Base-by-base conservation (phyloP, 2,329 filamentous ascomycete genomes). In the Xylaria multiplex region DNA sequence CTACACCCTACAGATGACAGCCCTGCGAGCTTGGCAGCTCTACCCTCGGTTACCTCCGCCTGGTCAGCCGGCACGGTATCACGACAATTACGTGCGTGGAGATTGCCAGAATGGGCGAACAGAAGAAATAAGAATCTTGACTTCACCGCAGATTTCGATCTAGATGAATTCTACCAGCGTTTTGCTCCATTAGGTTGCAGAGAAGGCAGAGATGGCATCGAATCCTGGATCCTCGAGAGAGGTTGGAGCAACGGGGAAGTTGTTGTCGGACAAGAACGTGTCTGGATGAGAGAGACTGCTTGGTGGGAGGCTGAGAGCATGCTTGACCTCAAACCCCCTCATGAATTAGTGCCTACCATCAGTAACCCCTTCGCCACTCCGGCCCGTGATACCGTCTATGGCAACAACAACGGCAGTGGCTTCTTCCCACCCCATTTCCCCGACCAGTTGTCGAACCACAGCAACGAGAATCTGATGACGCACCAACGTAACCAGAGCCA, bases 191-290 rank as follows among this genome's bases (percentile, higher is more conserved):
- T 99, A 0, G 96, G 96, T 14, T 99, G 96, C 78, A 88, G 90
- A 72, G 93, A 97, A 70, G 96, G 96, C 63, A 89, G 89, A 69
- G 96, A 99, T 69, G 96, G 95, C 54, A 93, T 97, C 59, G 93
- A 98, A 76, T 96, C 87, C 73, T 99, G 95, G 93, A 86, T 96
- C 64, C 85, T 98, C 56, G 94, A 98, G 79, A 90, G 96, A 65
- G 96, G 96, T 1, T 99, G 96, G 96, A 97, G 93, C 81, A 99
- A 99, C 72, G 96, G 96, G 45, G 96, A 98, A 80, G 93, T 98
- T 1, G 89, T 97, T 5, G 84, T 98, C 37, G 96, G 96, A 62
- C 90, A 89, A 64, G 93, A 98, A 78, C 91, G 96, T 37, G 89
- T 99, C 48, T 99, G 96, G 96, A 94, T 98, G 83, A 88, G 95